Evolutionary conservation across 306 rosid species (phyloP).

Genomic region (Ziziphus jujuba): DNA sequence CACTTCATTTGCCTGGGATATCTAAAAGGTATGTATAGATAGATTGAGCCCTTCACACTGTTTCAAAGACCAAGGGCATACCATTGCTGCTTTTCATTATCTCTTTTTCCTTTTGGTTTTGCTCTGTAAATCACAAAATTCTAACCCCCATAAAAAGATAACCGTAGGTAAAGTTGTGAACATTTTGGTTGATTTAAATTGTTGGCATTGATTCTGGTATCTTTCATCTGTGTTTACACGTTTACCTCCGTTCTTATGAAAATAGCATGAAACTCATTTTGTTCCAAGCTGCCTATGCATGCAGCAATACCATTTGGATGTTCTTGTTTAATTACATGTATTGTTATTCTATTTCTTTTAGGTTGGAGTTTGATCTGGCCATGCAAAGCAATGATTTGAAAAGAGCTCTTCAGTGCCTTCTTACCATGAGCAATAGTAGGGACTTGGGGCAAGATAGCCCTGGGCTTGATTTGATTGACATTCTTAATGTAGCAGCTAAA

Average conservation of each 20-base stretch:
- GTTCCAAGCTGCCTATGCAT: conserved; percentile 1
- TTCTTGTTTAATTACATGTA: background rate
- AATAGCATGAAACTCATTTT: background rate
- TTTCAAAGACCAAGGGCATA: background rate
- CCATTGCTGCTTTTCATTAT: background rate
- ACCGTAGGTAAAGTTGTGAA: too few relatives aligned
- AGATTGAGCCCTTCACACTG: background rate
- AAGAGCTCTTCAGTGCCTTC: conserved; percentile 98
- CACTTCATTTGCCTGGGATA: conserved; percentile 97
- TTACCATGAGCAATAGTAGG: conserved; percentile 99
- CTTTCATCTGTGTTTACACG: background rate
- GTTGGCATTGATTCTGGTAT: background rate
- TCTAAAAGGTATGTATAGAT: conserved; percentile 68
- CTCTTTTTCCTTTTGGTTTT: background rate
- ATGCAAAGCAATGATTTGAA: conserved; percentile 94
- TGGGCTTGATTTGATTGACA: conserved; percentile 90
- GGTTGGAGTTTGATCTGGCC: conserved; percentile 98
- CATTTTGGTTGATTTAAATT: conserved; percentile 1
- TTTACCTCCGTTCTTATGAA: background rate
- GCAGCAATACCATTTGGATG: conserved; percentile 1
- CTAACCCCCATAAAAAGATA: too few relatives aligned
- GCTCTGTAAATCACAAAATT: background rate
- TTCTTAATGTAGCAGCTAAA: conserved; percentile 80
- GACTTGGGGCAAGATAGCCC: conserved; percentile 74
- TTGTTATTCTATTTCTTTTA: conserved; percentile 29